Evolutionary conservation across 306 rosid genomes (phyloP).

Genomic region (Cucurbita moschata): DNA sequence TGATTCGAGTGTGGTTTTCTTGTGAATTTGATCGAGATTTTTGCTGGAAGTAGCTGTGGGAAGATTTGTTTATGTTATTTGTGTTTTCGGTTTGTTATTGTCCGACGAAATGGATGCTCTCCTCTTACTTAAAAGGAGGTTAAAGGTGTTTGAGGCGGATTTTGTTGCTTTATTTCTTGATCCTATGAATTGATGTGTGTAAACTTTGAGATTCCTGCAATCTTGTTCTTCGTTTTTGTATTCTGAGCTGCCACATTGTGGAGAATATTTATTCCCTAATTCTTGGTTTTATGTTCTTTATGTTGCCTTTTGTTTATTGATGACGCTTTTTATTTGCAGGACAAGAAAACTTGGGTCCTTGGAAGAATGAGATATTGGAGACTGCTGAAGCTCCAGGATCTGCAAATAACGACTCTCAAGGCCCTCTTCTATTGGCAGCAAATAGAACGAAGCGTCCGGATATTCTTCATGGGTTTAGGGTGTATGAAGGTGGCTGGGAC

Average conservation of each 20-base stretch:
- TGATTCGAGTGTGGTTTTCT: background rate
- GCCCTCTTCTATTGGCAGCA: slow-evolving; percentile 67
- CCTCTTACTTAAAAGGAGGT: background rate
- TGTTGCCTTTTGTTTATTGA: background rate
- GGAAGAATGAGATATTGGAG: slow-evolving; percentile 40
- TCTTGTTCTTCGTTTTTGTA: background rate
- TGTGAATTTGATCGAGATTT: background rate
- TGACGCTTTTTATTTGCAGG: slow-evolving; percentile 18
- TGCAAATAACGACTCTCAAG: slow-evolving; percentile 16
- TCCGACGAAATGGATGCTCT: background rate
- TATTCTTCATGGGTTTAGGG: slow-evolving; percentile 47
- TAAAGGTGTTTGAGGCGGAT: background rate
- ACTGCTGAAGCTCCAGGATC: slow-evolving; percentile 62
- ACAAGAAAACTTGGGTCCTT: slow-evolving; percentile 56
- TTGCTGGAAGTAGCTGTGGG: background rate
- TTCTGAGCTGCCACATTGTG: background rate
- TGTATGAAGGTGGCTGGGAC: slow-evolving; percentile 82
- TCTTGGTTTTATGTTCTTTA: background rate
- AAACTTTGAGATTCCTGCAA: background rate
- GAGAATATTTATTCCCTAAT: background rate
- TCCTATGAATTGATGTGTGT: background rate
- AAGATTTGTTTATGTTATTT: background rate
- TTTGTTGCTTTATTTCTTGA: background rate
- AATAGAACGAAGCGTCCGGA: slow-evolving; percentile 76
- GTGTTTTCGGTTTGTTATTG: background rate